Percentiles rank a stretch among this genome's conserved stretches.
Evolutionary conservation across 2,329 filamentous ascomycete species (phyloP).

Genomic region (Pseudogymnoascus pannorum): DNA sequence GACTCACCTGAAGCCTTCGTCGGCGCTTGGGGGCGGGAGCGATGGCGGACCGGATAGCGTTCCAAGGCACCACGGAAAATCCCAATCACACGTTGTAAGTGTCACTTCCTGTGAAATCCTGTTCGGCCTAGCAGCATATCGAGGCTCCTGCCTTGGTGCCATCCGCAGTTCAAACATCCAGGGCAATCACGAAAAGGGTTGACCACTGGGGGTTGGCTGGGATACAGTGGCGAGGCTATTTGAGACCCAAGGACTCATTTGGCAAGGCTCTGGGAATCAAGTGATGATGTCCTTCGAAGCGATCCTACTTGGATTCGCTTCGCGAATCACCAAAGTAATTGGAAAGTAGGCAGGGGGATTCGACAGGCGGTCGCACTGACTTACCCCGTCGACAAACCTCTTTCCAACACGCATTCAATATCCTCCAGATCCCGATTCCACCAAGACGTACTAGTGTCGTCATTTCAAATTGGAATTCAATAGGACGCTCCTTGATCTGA

Average conservation of each 20-base stretch:
- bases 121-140: not conserved
- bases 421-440: not conserved
- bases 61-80: constrained; percentile 71
- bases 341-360: not conserved
- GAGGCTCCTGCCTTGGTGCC: not conserved
- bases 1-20: constrained; percentile 68
- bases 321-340: not conserved
- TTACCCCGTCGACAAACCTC: not conserved
- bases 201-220: not conserved
- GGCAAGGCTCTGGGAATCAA: not conserved
- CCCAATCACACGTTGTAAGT: constrained; percentile 78
- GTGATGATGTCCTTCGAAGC: not conserved
- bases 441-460: not conserved
- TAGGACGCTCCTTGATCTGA: not conserved
- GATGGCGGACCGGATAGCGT: constrained; percentile 36
- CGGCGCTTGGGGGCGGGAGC: constrained; percentile 32
- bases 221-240: not conserved
- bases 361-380: not conserved
- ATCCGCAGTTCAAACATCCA: not conserved
- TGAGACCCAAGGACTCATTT: not conserved
- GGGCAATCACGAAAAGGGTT: not conserved
- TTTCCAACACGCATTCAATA: not conserved
- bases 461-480: not conserved
- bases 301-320: not conserved
- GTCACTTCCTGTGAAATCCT: not conserved